Base-by-base conservation (phyloP, 1,139 yeast genomes). In the Hansenula sp. region DNA sequence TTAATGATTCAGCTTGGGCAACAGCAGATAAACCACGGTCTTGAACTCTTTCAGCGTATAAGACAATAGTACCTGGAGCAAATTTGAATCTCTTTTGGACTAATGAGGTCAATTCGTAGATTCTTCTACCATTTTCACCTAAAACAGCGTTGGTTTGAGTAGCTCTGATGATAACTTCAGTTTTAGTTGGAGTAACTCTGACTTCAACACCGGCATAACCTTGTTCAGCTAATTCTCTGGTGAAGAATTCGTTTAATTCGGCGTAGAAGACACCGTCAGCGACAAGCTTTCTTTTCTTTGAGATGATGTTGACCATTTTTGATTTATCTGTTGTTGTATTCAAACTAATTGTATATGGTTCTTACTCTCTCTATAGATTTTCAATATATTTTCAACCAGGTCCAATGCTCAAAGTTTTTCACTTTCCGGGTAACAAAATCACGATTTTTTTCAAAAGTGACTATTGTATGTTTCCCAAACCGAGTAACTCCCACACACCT, bases 251-350 rank as follows among this genome's bases (percentile, higher is more conserved):
- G 84, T 92, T 92, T 70, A 92, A 80, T 79, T 92, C 99, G 75
- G 99, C 99, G 95, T 84, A 92, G 83, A 92, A 88, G 68, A 92
- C 99, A 87, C 99, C 99, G 81, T 92, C 99, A 75, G 97, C 97
- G 73, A 90, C 97, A 65, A 82, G 77, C 82, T 82, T 83, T 82
- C 89, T 82, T 71, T 81, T 82, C 76, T 82, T 82, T 68, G 90
- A 82, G 68, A 82, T 79, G 68, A 79, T 75, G 66, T 79, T 76
- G 57, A 66, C 79, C 79, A 75, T 75, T 63, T 59, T 69, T 53
- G 44, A 32, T 39, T 29, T 8, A 24, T 24, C 26, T 24, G 13
- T 11, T 24, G 26, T 24, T 24, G 26, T 24, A 10, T 11, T 24
- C n/a, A n/a, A n/a, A n/a, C n/a, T n/a, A n/a, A n/a, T n/a, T n/a